A percentile compares a stretch with the other conserved stretches of the same genome.
phyloP scores from a whole-genome alignment of 495 filamentous ascomycete genomes.

The Trichoderma parareesei region DNA sequence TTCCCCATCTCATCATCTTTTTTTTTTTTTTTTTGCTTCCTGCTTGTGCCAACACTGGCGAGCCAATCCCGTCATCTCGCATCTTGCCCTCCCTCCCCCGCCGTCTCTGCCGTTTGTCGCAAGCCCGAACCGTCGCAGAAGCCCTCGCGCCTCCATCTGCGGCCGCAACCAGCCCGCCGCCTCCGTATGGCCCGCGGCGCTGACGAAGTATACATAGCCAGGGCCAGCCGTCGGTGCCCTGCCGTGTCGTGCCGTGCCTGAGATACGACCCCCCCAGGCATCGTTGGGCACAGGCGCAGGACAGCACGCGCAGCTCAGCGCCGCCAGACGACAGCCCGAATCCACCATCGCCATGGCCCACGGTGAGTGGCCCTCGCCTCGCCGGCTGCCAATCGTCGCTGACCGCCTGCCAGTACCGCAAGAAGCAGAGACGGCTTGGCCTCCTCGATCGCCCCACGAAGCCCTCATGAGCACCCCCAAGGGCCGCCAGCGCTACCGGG shows the following conservation, averaged over 20 bases:
- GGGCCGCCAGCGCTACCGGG: conserved; percentile 62
- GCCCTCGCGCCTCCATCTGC: background rate
- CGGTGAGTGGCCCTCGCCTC: conserved; percentile 2
- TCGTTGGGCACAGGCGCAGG: conserved; percentile 1
- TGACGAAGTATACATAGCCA: conserved; percentile 1
- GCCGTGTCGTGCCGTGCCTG: conserved; percentile 4
- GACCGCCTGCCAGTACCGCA: conserved; percentile 4
- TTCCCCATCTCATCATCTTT: too few relatives aligned
- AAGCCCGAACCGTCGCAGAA: background rate
- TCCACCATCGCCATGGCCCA: background rate
- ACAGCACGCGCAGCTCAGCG: background rate
- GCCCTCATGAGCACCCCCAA: conserved; percentile 73
- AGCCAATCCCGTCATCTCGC: background rate
- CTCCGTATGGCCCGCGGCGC: conserved; percentile 8
- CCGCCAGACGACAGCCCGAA: background rate
- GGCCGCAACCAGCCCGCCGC: background rate
- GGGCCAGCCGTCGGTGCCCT: conserved; percentile 7
- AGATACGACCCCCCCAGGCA: background rate
- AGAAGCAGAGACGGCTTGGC: conserved; percentile 56
- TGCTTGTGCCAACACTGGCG: too few relatives aligned
- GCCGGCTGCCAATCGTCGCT: background rate
- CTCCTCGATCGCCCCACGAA: conserved; percentile 78
- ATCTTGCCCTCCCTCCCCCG: background rate
- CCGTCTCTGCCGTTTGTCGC: background rate
- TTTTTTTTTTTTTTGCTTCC: too few relatives aligned